phyloP scores from a whole-genome alignment of 2,329 filamentous ascomycete genomes.

The Pseudogymnoascus sp. region DNA sequence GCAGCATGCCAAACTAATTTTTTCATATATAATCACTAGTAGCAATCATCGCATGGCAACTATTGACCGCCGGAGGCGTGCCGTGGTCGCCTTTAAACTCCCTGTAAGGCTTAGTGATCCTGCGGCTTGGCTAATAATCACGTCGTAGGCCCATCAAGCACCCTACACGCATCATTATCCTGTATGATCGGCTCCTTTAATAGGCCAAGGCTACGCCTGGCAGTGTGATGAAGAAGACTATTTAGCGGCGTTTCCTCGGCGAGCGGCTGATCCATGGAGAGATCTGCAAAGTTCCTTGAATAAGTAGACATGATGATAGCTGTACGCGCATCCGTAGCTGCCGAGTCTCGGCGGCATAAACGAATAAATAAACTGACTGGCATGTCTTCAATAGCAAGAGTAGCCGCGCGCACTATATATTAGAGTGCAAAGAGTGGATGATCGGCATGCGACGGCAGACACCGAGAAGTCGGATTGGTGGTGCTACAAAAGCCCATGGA shows the following conservation, averaged over 20 bases:
- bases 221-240: conserved; percentile 45
- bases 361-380: neutral
- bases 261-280: neutral
- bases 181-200: neutral
- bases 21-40: neutral
- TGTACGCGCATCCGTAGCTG: neutral
- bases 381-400: neutral
- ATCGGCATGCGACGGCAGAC: neutral
- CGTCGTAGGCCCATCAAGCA: neutral
- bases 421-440: neutral
- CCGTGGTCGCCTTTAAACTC: neutral
- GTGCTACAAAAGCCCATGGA: neutral
- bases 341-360: neutral
- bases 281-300: neutral
- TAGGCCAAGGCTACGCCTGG: conserved; percentile 17
- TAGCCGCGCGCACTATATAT: neutral
- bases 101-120: neutral
- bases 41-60: neutral
- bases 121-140: neutral
- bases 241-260: neutral
- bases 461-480: neutral
- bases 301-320: neutral
- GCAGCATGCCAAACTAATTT: neutral
- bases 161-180: neutral
- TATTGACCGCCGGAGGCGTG: neutral